phyloP scores from a whole-genome alignment of 2,329 filamentous ascomycete genomes.

The Dothistroma pini region DNA sequence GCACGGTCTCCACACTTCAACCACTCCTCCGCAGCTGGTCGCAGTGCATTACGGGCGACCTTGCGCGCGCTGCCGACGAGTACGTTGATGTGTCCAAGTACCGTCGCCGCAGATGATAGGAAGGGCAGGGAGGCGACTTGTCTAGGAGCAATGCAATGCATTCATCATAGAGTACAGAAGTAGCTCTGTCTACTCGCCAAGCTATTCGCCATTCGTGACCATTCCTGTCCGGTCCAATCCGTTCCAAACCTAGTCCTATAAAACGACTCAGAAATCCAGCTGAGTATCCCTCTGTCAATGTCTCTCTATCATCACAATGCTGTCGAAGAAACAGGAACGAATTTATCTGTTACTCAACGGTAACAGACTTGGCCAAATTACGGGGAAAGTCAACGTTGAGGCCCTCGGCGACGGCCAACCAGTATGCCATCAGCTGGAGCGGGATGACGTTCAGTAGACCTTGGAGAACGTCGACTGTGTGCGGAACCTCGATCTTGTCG shows the following conservation, averaged over 20 bases:
- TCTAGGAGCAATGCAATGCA: neutral
- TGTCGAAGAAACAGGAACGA: neutral
- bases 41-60: no score
- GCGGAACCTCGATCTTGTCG: slow-evolving; percentile 95
- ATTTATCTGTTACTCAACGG: slow-evolving; percentile 72
- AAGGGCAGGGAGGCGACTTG: no score
- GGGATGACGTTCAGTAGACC: slow-evolving; percentile 97
- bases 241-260: slow-evolving; percentile 7
- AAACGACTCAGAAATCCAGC: slow-evolving; percentile 1
- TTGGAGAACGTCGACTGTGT: slow-evolving; percentile 92
- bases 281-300: neutral
- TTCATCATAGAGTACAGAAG: neutral
- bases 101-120: no score
- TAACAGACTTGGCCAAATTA: slow-evolving; percentile 98
- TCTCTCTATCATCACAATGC: neutral
- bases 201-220: neutral
- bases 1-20: no score
- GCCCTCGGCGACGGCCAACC: slow-evolving; percentile 93
- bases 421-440: slow-evolving; percentile 97
- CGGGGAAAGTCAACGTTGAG: slow-evolving; percentile 98
- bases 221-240: neutral
- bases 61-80: no score
- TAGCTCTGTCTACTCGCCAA: neutral
- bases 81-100: no score
- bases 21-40: no score